A percentile compares a stretch with the other conserved stretches of the same genome.
Conservation (phyloP, 345 rosid species). For the Eucalyptus polybractea region DNA sequence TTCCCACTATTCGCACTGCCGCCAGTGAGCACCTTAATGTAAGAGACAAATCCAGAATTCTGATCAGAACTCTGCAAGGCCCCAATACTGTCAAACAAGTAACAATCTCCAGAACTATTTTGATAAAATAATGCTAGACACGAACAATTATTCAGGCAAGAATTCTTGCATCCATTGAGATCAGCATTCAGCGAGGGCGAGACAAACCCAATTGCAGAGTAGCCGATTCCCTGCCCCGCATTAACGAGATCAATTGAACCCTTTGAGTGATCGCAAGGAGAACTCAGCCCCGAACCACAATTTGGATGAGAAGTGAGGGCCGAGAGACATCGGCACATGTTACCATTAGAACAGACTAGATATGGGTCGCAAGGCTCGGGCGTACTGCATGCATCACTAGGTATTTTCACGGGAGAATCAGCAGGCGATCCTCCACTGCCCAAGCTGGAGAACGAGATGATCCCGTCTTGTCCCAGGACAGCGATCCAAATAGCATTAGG, state of each 20-base stretch:
- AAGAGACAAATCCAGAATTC: constrained; percentile 27
- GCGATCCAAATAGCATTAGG: constrained; percentile 64
- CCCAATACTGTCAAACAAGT: constrained; percentile 54
- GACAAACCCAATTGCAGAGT: constrained; percentile 33
- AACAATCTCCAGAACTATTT: constrained; percentile 57
- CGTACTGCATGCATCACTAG: constrained; percentile 41
- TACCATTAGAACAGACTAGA: constrained; percentile 34
- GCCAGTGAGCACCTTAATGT: constrained; percentile 34
- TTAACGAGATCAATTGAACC: constrained; percentile 31
- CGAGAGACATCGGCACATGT: constrained; percentile 46
- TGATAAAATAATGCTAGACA: constrained; percentile 66
- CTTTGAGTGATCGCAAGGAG: constrained; percentile 35
- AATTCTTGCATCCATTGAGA: constrained; percentile 52
- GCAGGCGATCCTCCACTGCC: neutral
- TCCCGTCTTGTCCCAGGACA: constrained; percentile 52
- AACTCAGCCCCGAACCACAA: constrained; percentile 36
- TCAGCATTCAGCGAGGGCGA: constrained; percentile 33
- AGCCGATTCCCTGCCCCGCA: constrained; percentile 37
- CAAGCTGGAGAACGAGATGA: constrained; percentile 46
- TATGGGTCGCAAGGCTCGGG: constrained; percentile 61
- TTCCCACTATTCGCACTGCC: neutral
- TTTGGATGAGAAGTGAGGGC: constrained; percentile 15
- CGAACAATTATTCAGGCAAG: constrained; percentile 63
- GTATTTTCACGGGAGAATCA: constrained; percentile 36
- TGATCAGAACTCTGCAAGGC: constrained; percentile 27